Conservation (phyloP, 129 eudicot species). For the Mikania micrantha region DNA sequence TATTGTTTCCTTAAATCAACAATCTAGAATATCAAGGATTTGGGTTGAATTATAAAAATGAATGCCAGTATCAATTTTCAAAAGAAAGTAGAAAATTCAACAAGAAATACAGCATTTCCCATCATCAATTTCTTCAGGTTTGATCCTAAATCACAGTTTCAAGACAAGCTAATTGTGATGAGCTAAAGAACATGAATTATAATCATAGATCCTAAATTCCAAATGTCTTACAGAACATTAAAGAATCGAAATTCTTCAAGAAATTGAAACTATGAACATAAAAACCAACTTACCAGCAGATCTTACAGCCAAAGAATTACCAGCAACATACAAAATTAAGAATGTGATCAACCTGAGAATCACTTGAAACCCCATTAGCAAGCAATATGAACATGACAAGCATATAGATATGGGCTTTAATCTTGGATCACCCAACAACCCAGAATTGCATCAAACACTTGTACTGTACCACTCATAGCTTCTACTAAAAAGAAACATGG, state of each 20-base stretch:
- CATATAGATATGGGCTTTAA: conserved; percentile 16
- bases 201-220: conserved; percentile 1
- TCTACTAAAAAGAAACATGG: not conserved
- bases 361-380: conserved; percentile 50
- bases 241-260: conserved; percentile 3
- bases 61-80: not conserved
- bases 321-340: conserved; percentile 34
- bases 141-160: conserved; percentile 6
- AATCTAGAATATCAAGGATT: conserved; percentile 16
- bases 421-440: conserved; percentile 26
- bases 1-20: not conserved
- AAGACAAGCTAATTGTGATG: conserved; percentile 3
- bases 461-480: conserved; percentile 26
- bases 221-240: not conserved
- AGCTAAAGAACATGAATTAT: conserved; percentile 11
- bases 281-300: conserved; percentile 58
- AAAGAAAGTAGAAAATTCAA: not conserved
- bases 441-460: conserved; percentile 6
- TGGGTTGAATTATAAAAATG: conserved; percentile 3
- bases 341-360: conserved; percentile 30
- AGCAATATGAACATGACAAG: conserved; percentile 18
- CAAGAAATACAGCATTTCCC: not conserved
- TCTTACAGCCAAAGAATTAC: conserved; percentile 34
- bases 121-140: conserved; percentile 7
- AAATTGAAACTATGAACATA: not conserved